A percentile compares a stretch with the other conserved stretches of the same genome.
phyloP scores from a whole-genome alignment of 345 rosid genomes.

The Eucalyptus tenuipes region DNA sequence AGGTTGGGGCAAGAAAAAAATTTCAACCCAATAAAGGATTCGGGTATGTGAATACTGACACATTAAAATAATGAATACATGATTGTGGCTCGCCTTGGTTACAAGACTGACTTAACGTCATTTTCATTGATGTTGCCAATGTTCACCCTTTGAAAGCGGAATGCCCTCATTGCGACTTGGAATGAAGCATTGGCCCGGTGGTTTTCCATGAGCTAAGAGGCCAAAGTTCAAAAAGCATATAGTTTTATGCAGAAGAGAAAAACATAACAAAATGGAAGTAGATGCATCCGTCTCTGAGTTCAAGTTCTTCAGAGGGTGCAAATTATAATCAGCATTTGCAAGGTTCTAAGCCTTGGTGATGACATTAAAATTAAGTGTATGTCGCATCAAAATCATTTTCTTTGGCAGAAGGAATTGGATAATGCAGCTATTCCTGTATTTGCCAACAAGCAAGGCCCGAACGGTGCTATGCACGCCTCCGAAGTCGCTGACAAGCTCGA shows the following conservation, averaged over 20 bases:
- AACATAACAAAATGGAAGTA: background rate
- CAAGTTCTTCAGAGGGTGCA: background rate
- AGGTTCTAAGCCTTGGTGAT: background rate
- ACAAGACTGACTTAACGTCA: fast-evolving
- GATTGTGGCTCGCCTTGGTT: too few species aligned
- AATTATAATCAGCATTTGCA: background rate
- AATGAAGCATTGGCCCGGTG: background rate
- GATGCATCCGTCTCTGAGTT: background rate
- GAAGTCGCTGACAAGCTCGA: conserved; percentile 57
- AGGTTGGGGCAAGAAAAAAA: too few species aligned
- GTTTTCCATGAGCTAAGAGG: background rate
- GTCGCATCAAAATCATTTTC: background rate
- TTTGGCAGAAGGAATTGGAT: conserved; percentile 37
- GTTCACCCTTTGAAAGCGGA: too few species aligned
- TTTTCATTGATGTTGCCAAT: too few species aligned
- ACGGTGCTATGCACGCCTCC: conserved; percentile 23
- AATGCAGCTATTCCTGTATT: conserved; percentile 45
- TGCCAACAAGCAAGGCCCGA: conserved; percentile 65
- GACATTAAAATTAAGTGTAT: background rate
- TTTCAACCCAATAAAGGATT: too few species aligned
- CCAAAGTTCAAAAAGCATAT: background rate
- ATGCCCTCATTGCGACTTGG: background rate
- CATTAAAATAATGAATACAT: too few species aligned
- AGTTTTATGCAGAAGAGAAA: background rate
- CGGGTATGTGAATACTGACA: too few species aligned